These are phyloP conservation scores for Penicillium aurantiogriseum DNA, from an alignment of 2,329 filamentous ascomycete genomes.

Conservation along the genomic window DNA sequence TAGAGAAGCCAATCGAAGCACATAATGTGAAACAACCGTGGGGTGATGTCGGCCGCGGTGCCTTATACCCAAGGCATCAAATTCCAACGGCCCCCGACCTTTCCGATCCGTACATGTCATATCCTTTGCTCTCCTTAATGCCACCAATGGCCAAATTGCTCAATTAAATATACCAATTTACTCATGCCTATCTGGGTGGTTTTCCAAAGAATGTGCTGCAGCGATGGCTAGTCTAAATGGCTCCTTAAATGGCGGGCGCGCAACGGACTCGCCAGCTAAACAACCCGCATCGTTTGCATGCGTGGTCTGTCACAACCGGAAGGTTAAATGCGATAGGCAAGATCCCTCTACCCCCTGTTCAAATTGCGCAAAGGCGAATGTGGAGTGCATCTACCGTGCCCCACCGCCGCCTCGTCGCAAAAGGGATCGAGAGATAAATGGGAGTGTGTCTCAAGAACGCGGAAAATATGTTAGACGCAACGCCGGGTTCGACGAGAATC, in stretches of 20 bases:
- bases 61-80: not conserved
- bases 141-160: not conserved
- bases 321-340: conserved; percentile 46
- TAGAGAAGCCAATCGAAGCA: not conserved
- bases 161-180: not conserved
- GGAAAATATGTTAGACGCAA: conserved; percentile 10
- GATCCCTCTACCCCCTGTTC: conserved; percentile 48
- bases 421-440: conserved; percentile 17
- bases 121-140: not conserved
- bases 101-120: not conserved
- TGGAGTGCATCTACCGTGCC: conserved; percentile 37
- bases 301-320: conserved; percentile 40
- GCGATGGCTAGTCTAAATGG: conserved; percentile 2
- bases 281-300: conserved; percentile 29
- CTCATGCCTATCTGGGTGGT: not conserved
- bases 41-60: not conserved
- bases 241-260: not conserved
- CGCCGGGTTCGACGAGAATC: not conserved
- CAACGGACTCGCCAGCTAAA: conserved; percentile 22
- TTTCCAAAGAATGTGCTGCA: not conserved
- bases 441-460: conserved; percentile 8
- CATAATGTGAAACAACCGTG: conserved; percentile 1
- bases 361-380: conserved; percentile 44
- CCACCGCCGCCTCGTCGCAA: conserved; percentile 29
- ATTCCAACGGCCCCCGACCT: not conserved